phyloP scores from a whole-genome alignment of 139 green algal species.

The Chlamydomonas applanata region DNA sequence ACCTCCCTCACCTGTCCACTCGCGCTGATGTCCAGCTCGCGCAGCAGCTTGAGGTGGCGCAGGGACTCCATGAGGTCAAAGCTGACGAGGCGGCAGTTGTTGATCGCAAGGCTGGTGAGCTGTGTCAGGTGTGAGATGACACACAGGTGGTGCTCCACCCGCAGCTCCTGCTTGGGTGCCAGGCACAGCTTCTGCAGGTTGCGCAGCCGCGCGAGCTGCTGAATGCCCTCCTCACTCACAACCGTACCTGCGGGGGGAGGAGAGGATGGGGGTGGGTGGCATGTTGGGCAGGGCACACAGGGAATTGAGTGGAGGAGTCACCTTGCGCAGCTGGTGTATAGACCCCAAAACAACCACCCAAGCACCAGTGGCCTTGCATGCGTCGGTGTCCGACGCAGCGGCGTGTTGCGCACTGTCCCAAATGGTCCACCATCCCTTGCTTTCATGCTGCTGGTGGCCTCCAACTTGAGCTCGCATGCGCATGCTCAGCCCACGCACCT shows the following conservation, averaged over 20 bases:
- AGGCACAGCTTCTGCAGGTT: slow-evolving; percentile 40
- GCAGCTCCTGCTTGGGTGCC: slow-evolving; percentile 14
- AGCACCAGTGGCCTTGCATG: background rate
- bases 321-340: too few relatives aligned
- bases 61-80: slow-evolving; percentile 16
- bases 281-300: background rate
- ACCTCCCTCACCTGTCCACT: slow-evolving; percentile 19
- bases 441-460: too few relatives aligned
- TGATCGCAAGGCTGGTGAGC: slow-evolving; percentile 23
- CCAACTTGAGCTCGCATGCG: slow-evolving; percentile 2
- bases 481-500: slow-evolving; percentile 9
- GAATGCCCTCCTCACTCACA: slow-evolving; percentile 25
- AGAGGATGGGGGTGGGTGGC: background rate
- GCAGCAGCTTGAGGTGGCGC: slow-evolving; percentile 13
- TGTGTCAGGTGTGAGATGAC: slow-evolving; percentile 17
- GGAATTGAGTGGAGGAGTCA: too few relatives aligned
- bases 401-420: too few relatives aligned
- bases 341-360: too few relatives aligned
- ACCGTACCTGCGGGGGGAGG: too few relatives aligned
- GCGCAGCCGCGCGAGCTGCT: slow-evolving; percentile 25
- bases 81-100: slow-evolving; percentile 23
- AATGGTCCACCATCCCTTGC: too few relatives aligned
- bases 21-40: slow-evolving; percentile 37
- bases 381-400: slow-evolving; percentile 15
- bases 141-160: slow-evolving; percentile 3